phyloP scores from a whole-genome alignment of 2,329 filamentous ascomycete genomes.

The Madurella fahalii region DNA sequence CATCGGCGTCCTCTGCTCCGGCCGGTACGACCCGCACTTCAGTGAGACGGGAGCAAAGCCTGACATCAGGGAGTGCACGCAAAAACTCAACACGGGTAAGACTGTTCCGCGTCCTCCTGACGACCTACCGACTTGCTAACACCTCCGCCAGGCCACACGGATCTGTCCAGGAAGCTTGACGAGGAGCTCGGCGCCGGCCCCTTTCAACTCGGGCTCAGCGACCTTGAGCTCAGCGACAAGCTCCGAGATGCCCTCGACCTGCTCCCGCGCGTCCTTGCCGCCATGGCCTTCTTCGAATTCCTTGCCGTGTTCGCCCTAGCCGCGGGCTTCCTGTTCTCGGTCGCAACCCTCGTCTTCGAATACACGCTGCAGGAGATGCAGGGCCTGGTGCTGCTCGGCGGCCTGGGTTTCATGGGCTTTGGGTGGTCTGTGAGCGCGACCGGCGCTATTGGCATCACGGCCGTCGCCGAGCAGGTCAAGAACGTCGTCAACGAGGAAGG shows the following conservation, averaged over 20 bases:
- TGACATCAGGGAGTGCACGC: slow-evolving; percentile 27
- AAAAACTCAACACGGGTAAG: background rate
- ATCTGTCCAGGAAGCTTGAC: slow-evolving; percentile 44
- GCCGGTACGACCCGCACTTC: slow-evolving; percentile 20
- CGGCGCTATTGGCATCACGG: slow-evolving; percentile 13
- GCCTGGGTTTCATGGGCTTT: slow-evolving; percentile 24
- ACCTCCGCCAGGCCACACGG: background rate
- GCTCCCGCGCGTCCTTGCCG: slow-evolving; percentile 47
- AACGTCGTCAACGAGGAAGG: slow-evolving; percentile 14
- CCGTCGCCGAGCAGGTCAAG: slow-evolving; percentile 12
- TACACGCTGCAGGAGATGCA: background rate
- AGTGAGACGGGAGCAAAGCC: slow-evolving; percentile 22
- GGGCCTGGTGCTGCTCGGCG: background rate
- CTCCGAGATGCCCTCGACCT: slow-evolving; percentile 46
- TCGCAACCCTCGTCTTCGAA: slow-evolving; percentile 20
- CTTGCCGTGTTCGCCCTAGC: slow-evolving; percentile 41
- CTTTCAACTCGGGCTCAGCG: slow-evolving; percentile 38
- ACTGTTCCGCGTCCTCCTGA: background rate
- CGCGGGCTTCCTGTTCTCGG: slow-evolving; percentile 37
- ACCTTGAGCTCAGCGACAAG: slow-evolving; percentile 23
- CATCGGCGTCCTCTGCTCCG: slow-evolving; percentile 31
- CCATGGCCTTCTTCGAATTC: slow-evolving; percentile 47
- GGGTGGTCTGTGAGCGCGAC: slow-evolving; percentile 26
- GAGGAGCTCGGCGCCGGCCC: slow-evolving; percentile 44
- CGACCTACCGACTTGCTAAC: no score